Base-by-base conservation (phyloP, 305 asterid genomes). In the Rubia balearica region DNA sequence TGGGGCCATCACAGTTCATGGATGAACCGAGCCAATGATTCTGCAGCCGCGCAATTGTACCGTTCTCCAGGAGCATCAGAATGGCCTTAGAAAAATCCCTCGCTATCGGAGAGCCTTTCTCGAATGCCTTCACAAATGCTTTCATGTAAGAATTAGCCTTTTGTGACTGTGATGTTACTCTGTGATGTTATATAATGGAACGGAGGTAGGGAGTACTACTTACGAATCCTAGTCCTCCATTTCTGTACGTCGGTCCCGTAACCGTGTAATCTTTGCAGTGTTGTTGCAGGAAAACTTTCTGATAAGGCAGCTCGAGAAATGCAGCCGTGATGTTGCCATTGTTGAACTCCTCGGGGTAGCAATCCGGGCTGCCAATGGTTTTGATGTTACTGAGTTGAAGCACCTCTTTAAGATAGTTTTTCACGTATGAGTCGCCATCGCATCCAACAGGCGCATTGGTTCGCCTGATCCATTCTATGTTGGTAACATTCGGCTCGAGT, bases 151-250 rank as follows among this genome's bases (percentile, higher is more conserved):
- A n/a, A 21, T 30, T 11, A 40, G 5, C 13, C 30, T 53, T 10
- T 53, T 17, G 7, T 27, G 17, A n/a, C n/a, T n/a, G n/a, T n/a
- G n/a, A n/a, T n/a, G n/a, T n/a, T n/a, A 48, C 55, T 48, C 55
- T 48, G 0, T 48, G 55, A 13, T 48, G 55, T 13, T 48, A 48
- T 14, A 48, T 3, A 48, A 12, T 46, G 53, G 30, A 38, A 59
- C 13, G 3, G 8, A 57, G 19, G 36, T n/a, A 16, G 10, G 9
- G 3, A 36, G 14, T 10, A 62, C 1, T 40, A 73, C 81, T 79
- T 61, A 74, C 84, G 65, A 83, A 69, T 51, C 84, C 85, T n/a
- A 78, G 70, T 21, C 86, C 86, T 48, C 84, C 86, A 73, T 77
- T 71, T 68, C 78, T 80, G 74, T 78, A 79, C 14, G 67, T 69